Conservation (phyloP, 2,329 filamentous ascomycete genomes). For the Hypomyces perniciosus region DNA sequence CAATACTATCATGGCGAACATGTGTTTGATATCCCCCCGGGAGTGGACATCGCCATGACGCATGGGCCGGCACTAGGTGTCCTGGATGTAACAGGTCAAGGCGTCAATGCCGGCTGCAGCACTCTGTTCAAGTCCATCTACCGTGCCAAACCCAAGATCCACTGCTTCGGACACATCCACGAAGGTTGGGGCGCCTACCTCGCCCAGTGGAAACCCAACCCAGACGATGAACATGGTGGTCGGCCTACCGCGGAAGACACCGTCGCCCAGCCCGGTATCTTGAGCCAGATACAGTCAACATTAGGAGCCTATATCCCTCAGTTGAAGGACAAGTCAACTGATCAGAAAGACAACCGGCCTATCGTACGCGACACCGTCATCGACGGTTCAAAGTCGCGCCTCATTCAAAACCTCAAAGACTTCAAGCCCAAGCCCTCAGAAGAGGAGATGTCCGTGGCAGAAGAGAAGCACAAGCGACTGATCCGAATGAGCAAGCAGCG, state of each 20-base stretch:
- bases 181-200: slow-evolving; percentile 52
- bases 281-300: no score
- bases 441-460: slow-evolving; percentile 7
- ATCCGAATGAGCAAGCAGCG: slow-evolving; percentile 21
- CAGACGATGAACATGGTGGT: slow-evolving; percentile 13
- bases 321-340: no score
- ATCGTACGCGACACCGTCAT: slow-evolving; percentile 21
- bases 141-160: slow-evolving; percentile 37
- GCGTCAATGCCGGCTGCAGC: slow-evolving; percentile 35
- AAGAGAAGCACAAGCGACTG: slow-evolving; percentile 16
- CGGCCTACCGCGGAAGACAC: no score
- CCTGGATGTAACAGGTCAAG: slow-evolving; percentile 33
- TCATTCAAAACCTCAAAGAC: slow-evolving; percentile 30
- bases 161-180: slow-evolving; percentile 57
- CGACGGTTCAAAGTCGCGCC: slow-evolving; percentile 33
- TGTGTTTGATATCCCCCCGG: slow-evolving; percentile 28
- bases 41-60: slow-evolving; percentile 45
- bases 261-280: no score
- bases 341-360: background rate
- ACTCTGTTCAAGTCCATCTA: slow-evolving; percentile 41
- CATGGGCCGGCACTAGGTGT: slow-evolving; percentile 50
- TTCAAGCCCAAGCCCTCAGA: slow-evolving; percentile 20
- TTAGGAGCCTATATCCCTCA: no score
- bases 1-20: slow-evolving; percentile 39
- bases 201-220: slow-evolving; percentile 40